phyloP scores from a whole-genome alignment of 768 basidiomycete species.

The Leccinellum luteum region DNA sequence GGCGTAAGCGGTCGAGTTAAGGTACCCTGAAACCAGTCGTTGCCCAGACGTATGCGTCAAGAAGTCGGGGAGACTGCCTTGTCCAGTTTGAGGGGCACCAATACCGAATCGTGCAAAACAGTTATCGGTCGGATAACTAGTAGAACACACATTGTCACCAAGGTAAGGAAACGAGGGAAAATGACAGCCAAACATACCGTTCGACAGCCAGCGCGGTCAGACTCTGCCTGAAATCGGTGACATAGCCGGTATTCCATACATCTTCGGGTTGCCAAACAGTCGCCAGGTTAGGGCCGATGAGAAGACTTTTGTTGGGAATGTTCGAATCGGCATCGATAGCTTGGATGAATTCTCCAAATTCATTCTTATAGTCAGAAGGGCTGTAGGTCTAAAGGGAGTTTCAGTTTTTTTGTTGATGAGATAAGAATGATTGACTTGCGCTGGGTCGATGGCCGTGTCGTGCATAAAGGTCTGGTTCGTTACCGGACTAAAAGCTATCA shows the following conservation, averaged over 20 bases:
- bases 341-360: conserved; percentile 48
- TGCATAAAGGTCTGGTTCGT: conserved; percentile 77
- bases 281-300: conserved; percentile 66
- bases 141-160: conserved; percentile 12
- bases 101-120: conserved; percentile 51
- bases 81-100: conserved; percentile 41
- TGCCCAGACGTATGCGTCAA: conserved; percentile 55
- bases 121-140: conserved; percentile 61
- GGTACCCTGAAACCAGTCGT: conserved; percentile 50
- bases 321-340: conserved; percentile 40
- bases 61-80: conserved; percentile 41
- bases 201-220: conserved; percentile 52
- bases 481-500: conserved; percentile 49
- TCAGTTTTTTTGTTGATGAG: too few relatives aligned
- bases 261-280: conserved; percentile 51
- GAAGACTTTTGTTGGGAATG: conserved; percentile 42
- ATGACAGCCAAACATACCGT: conserved; percentile 35
- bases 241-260: conserved; percentile 52
- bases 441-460: conserved; percentile 36
- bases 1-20: conserved; percentile 43
- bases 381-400: conserved; percentile 10
- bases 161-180: neutral
- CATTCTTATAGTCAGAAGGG: conserved; percentile 45
- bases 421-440: neutral
- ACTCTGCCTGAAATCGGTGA: conserved; percentile 40